A percentile compares a stretch with the other conserved stretches of the same genome.
phyloP scores from a whole-genome alignment of 176 grass and related monocot species.

The Oryza meridionalis region DNA sequence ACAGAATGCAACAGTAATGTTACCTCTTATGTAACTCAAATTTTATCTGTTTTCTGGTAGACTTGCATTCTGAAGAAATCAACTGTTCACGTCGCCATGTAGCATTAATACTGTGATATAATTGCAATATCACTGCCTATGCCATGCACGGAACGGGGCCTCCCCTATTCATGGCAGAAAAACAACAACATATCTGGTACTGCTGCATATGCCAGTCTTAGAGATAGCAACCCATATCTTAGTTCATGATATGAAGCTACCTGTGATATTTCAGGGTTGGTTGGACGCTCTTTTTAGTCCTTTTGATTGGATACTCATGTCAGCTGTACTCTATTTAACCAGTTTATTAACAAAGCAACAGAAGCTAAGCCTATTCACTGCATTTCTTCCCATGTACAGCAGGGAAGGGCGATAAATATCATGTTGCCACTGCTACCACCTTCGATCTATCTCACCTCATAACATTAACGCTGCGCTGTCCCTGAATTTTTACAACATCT shows the following conservation, averaged over 20 bases:
- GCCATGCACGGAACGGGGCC: neutral
- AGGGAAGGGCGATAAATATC: neutral
- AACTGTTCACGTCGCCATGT: neutral
- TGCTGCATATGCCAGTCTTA: neutral
- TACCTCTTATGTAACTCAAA: slow-evolving; percentile 19
- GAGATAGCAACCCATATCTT: neutral
- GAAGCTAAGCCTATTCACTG: neutral
- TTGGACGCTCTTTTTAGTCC: neutral
- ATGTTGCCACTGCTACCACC: neutral
- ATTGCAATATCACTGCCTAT: neutral
- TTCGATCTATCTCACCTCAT: neutral
- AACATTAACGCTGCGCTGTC: neutral
- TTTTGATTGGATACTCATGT: neutral
- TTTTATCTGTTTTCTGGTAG: slow-evolving; percentile 20
- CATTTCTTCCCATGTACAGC: neutral
- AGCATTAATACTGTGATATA: slow-evolving; percentile 5
- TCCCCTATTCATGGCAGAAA: neutral
- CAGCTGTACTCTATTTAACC: neutral
- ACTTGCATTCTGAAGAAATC: neutral
- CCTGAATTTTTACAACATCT: neutral
- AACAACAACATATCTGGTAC: neutral
- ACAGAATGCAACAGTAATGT: slow-evolving; percentile 86
- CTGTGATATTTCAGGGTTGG: neutral
- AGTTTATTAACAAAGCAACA: neutral
- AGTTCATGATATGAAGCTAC: neutral